Conservation (phyloP, 768 basidiomycete species). For the Boletus patriciae region DNA sequence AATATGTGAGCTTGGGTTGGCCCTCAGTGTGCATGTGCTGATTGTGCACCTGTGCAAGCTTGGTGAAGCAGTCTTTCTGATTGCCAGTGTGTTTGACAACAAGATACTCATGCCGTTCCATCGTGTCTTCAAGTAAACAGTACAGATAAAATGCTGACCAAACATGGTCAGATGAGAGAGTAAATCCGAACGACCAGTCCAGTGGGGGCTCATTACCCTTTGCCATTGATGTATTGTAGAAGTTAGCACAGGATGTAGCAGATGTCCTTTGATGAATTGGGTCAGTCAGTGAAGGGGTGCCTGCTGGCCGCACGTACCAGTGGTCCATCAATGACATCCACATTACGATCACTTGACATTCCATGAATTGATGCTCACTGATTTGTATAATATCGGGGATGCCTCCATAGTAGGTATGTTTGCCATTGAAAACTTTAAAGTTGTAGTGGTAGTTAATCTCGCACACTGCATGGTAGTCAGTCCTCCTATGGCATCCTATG, state of each 20-base stretch:
- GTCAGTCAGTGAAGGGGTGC: background rate
- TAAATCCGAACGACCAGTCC: too few species aligned
- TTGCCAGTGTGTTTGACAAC: too few species aligned
- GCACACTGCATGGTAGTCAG: too few species aligned
- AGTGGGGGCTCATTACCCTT: background rate
- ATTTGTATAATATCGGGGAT: background rate
- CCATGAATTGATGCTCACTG: slow-evolving; percentile 3
- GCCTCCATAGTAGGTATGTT: background rate
- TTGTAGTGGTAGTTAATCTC: slow-evolving; percentile 5
- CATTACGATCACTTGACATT: background rate
- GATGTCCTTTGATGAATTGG: background rate
- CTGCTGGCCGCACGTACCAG: background rate
- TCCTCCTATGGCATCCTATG: too few species aligned
- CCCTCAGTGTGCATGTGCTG: too few species aligned
- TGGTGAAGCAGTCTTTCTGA: too few species aligned
- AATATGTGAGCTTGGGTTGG: too few species aligned
- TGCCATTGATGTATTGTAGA: background rate
- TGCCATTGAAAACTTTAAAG: background rate
- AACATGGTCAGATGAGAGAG: too few species aligned
- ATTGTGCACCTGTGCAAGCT: too few species aligned
- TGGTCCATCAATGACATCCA: background rate
- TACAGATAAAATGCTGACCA: too few species aligned
- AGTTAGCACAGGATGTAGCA: background rate
- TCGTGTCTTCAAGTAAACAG: too few species aligned
- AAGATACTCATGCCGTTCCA: too few species aligned